Conservation (phyloP, 441 rosid species). For the Melastoma candidum region DNA sequence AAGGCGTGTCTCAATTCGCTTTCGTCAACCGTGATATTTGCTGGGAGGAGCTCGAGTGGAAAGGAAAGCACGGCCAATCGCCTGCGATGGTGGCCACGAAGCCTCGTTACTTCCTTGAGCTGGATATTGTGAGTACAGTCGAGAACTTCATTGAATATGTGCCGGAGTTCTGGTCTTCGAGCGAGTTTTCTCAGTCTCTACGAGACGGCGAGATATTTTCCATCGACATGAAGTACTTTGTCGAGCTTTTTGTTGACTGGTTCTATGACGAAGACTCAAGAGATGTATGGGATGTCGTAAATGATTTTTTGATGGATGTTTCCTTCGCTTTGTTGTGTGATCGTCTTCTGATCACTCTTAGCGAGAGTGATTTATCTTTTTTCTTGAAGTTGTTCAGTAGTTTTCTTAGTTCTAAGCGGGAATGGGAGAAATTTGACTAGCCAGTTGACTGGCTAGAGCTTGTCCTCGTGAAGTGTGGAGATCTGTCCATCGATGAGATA, state of each 20-base stretch:
- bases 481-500: conserved; percentile 52
- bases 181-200: conserved; percentile 66
- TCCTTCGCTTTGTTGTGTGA: conserved; percentile 55
- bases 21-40: conserved; percentile 79
- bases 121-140: conserved; percentile 58
- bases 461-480: conserved; percentile 33
- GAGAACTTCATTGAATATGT: conserved; percentile 72
- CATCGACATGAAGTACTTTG: conserved; percentile 53
- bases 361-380: conserved; percentile 44
- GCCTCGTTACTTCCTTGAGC: conserved; percentile 89
- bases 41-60: conserved; percentile 97
- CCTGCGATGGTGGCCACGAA: conserved; percentile 93
- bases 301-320: conserved; percentile 57
- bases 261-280: conserved; percentile 57
- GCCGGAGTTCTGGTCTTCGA: conserved; percentile 89
- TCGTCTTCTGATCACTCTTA: conserved; percentile 58
- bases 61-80: conserved; percentile 92
- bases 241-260: conserved; percentile 44
- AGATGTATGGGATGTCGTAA: conserved; percentile 58
- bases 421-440: conserved; percentile 21
- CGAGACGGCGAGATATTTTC: conserved; percentile 66
- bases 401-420: conserved; percentile 23
- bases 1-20: conserved; percentile 77
- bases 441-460: conserved; percentile 50
- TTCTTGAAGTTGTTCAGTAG: conserved; percentile 39